These are phyloP conservation scores for Zygotorulaspora mrakii DNA, from an alignment of 1,139 yeast genomes.

Conservation along the genomic window DNA sequence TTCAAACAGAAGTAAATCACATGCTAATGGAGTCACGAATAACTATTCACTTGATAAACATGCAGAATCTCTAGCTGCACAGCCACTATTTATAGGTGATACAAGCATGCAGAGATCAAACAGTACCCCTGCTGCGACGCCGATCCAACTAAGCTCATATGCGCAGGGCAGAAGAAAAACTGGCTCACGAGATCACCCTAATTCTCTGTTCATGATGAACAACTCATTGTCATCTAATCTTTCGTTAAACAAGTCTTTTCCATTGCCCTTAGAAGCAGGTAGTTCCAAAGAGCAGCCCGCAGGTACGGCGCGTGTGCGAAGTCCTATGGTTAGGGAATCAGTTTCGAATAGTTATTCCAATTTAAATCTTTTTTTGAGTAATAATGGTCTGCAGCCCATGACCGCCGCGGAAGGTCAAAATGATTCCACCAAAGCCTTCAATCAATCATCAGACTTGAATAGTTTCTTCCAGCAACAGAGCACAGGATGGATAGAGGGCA, in stretches of 20 bases:
- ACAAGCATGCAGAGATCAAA: conserved; percentile 16
- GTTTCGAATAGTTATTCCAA: conserved; percentile 19
- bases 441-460: conserved; percentile 32
- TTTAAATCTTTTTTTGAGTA: conserved; percentile 20
- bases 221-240: conserved; percentile 17
- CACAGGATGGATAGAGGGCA: conserved; percentile 77
- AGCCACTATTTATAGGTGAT: conserved; percentile 7
- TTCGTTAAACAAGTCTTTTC: conserved; percentile 17
- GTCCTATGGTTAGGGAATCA: conserved; percentile 7
- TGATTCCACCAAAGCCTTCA: conserved; percentile 9
- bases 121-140: conserved; percentile 13
- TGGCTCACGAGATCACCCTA: conserved; percentile 16
- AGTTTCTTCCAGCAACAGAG: conserved; percentile 72
- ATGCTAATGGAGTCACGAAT: conserved; percentile 1
- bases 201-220: conserved; percentile 24
- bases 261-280: conserved; percentile 9
- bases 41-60: not conserved
- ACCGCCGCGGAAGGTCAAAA: conserved; percentile 7
- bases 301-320: conserved; percentile 3
- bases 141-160: not conserved
- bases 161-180: conserved; percentile 1
- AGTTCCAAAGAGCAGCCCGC: conserved; percentile 12
- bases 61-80: not conserved
- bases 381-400: conserved; percentile 9
- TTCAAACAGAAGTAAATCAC: not conserved